Percentiles rank a stretch among this genome's conserved stretches.
Conservation (phyloP, 805 yeast genomes). For the Ogataea ramenticola region DNA sequence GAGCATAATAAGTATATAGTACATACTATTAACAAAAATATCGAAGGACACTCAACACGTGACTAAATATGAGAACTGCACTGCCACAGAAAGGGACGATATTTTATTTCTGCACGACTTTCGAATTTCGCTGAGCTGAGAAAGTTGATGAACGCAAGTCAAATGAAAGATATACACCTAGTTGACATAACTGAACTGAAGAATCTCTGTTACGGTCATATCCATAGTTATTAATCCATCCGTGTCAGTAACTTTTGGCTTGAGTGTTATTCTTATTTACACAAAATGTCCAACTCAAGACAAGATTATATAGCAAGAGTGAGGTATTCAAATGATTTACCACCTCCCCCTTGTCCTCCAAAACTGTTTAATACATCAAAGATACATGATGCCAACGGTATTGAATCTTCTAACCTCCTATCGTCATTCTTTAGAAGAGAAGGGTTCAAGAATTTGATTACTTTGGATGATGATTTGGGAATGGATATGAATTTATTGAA, state of each 20-base stretch:
- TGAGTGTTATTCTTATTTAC: no score
- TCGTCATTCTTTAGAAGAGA: slow-evolving; percentile 70
- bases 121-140: no score
- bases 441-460: slow-evolving; percentile 56
- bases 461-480: slow-evolving; percentile 58
- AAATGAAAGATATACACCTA: background rate
- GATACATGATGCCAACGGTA: slow-evolving; percentile 27
- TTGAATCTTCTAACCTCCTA: slow-evolving; percentile 47
- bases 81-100: no score
- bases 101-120: no score
- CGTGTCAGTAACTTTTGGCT: no score
- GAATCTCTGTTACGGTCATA: no score
- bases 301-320: slow-evolving; percentile 78
- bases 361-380: slow-evolving; percentile 54
- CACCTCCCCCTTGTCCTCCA: slow-evolving; percentile 92
- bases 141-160: no score
- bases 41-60: no score
- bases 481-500: slow-evolving; percentile 66
- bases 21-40: no score
- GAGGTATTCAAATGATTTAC: slow-evolving; percentile 78
- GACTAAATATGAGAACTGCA: no score
- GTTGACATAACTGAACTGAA: no score
- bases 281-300: slow-evolving; percentile 22
- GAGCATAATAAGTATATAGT: no score
- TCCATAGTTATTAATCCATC: background rate